Evolutionary conservation across 2,329 filamentous ascomycete species (phyloP).

Genomic region (Didymella arachidicola): DNA sequence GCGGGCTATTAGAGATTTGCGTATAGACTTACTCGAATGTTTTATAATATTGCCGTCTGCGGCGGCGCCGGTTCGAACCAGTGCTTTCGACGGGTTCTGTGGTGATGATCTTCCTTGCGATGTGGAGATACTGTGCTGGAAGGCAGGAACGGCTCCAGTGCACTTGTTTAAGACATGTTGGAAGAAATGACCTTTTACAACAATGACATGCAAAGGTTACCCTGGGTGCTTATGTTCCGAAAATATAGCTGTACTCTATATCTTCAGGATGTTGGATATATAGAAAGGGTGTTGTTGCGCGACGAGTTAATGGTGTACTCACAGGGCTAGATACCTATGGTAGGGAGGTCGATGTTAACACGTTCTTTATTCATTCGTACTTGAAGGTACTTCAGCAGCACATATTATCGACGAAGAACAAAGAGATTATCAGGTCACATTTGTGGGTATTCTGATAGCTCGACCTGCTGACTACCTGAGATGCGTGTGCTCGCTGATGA

Average conservation of each 20-base stretch:
- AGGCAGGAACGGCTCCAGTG: neutral
- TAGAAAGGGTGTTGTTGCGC: no score
- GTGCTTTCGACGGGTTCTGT: neutral
- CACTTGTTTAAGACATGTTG: neutral
- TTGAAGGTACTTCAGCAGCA: neutral
- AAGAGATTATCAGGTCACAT: neutral
- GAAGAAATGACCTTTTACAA: neutral
- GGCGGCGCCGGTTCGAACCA: neutral
- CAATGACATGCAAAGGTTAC: neutral
- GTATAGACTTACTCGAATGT: neutral
- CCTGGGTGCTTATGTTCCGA: neutral
- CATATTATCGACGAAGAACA: neutral
- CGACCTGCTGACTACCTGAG: neutral
- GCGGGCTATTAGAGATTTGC: neutral
- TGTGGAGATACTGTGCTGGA: neutral
- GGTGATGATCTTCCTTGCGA: neutral
- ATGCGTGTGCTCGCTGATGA: neutral
- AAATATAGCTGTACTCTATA: neutral
- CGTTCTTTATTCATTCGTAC: neutral
- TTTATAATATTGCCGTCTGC: neutral
- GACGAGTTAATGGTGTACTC: no score
- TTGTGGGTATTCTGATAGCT: no score
- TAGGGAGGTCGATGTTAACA: no score
- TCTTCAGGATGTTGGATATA: no score
- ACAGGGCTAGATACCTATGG: no score